A percentile compares a stretch with the other conserved stretches of the same genome.
phyloP scores from a whole-genome alignment of 2,329 filamentous ascomycete genomes.

The Aspergillus sp. region DNA sequence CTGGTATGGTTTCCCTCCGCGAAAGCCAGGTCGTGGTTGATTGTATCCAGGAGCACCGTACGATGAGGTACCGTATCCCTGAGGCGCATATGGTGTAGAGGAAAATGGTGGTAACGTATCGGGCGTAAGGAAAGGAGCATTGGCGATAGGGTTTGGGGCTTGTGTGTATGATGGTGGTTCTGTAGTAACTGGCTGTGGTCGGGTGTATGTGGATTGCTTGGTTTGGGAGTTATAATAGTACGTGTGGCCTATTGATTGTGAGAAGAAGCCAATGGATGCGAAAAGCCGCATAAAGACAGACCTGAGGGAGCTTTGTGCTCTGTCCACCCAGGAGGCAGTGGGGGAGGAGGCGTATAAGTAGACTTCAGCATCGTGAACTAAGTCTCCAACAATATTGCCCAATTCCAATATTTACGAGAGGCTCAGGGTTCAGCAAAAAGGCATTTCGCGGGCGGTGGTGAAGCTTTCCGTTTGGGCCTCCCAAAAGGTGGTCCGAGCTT shows the following conservation, averaged over 20 bases:
- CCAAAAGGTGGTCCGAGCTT: constrained; percentile 43
- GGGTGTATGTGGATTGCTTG: constrained; percentile 84
- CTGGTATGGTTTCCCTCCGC: constrained; percentile 59
- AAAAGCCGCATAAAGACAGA: constrained; percentile 38
- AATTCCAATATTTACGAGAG: not conserved
- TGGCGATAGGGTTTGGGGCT: constrained; percentile 49
- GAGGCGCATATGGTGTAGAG: constrained; percentile 40
- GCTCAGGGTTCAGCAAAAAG: not conserved
- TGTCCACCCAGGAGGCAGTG: constrained; percentile 83
- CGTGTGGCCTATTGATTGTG: constrained; percentile 64
- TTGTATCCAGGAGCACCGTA: constrained; percentile 37
- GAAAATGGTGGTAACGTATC: constrained; percentile 42
- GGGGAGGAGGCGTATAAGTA: constrained; percentile 70
- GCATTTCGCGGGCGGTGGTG: constrained; percentile 2
- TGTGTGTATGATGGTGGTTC: constrained; percentile 35
- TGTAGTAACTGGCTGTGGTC: constrained; percentile 58
- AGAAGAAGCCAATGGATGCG: constrained; percentile 23
- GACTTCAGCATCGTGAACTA: constrained; percentile 68
- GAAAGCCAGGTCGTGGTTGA: constrained; percentile 51
- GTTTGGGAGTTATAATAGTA: constrained; percentile 87
- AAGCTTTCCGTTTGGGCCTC: constrained; percentile 25
- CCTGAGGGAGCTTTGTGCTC: constrained; percentile 86
- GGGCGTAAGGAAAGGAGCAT: constrained; percentile 34
- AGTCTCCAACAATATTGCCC: not conserved
- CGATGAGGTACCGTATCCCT: constrained; percentile 25